These are phyloP conservation scores for Heliocybe sulcata DNA, from an alignment of 1,284 basidiomycete species.

Conservation along the genomic window DNA sequence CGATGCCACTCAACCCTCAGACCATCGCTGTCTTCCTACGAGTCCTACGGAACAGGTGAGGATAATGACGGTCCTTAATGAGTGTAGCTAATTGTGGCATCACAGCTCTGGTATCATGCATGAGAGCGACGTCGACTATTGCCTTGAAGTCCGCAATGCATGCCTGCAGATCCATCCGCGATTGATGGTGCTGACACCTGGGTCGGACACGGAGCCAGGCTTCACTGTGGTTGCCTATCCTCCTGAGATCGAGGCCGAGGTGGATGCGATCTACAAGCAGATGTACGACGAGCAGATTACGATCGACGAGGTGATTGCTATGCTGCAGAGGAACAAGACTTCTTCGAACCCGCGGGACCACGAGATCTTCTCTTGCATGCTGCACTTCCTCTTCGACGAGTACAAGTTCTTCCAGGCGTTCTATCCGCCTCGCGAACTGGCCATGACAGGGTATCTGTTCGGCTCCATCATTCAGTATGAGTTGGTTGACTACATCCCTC, in stretches of 20 bases:
- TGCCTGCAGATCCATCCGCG: slow-evolving; percentile 96
- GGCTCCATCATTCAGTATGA: slow-evolving; percentile 94
- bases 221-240: slow-evolving; percentile 87
- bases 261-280: slow-evolving; percentile 93
- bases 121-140: slow-evolving; percentile 80
- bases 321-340: slow-evolving; percentile 81
- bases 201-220: slow-evolving; percentile 86
- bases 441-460: slow-evolving; percentile 95
- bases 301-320: slow-evolving; percentile 89
- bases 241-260: slow-evolving; percentile 86
- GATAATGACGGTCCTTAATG: slow-evolving; percentile 11
- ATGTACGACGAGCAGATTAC: slow-evolving; percentile 96
- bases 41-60: slow-evolving; percentile 74
- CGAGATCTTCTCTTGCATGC: slow-evolving; percentile 97
- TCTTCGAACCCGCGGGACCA: slow-evolving; percentile 84
- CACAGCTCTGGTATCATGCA: slow-evolving; percentile 59
- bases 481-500: slow-evolving; percentile 91
- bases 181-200: slow-evolving; percentile 92
- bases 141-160: slow-evolving; percentile 88
- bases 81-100: slow-evolving; percentile 11
- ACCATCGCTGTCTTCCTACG: slow-evolving; percentile 91
- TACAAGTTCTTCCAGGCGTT: slow-evolving; percentile 98
- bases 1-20: slow-evolving; percentile 77
- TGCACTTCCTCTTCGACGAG: slow-evolving; percentile 99
- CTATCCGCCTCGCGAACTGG: slow-evolving; percentile 91